Base-by-base conservation (phyloP, 495 filamentous ascomycete genomes). In the Penicillium roqueforti region DNA sequence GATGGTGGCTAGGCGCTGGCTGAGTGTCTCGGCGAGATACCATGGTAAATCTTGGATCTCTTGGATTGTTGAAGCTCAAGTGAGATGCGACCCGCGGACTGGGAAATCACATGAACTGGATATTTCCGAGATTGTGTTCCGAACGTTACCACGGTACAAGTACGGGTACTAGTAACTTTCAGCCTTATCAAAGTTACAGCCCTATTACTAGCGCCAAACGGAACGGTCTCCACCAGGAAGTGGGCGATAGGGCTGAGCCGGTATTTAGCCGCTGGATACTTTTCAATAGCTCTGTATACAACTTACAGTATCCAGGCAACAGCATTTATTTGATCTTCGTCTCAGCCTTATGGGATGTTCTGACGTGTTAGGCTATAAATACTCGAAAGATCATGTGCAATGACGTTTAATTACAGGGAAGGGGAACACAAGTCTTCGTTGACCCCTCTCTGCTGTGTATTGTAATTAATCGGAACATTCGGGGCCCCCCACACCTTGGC, bases 141-240 rank as follows among this genome's bases (percentile, higher is more conserved):
- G 4, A 26, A 18, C 9, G 6, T 28, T 26, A 44, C 41, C 22
- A 36, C 32, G 32, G 32, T 36, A 36, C 14, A n/a, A 6, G 16
- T 36, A 36, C 32, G 14, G 32, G 14, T 36, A 31, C 28, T 13
- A 36, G 49, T 57, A 25, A 34, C 22, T 26, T 53, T 56, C 48
- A 56, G 38, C 48, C 47, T 45, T 47, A 28, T 23, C 8, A 25
- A 40, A 28, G 14, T 31, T 56, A 56, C 49, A 60, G 57, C 57
- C 57, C 47, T 57, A 56, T 60, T 60, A 56, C 57, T 56, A 60
- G 57, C 36, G 43, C 25, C 38, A 39, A 37, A 50, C 32, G n/a
- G 32, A 3, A 16, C 2, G n/a, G 32, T 1, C 46, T n/a, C 37
- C 38, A 45, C 26, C 31, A n/a, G 9, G 28, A 18, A 40, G 20